Percentiles rank a stretch among this genome's conserved stretches.
These are phyloP conservation scores for Citrullus colocynthis DNA, from an alignment of 306 rosid genomes.

Conservation along the genomic window DNA sequence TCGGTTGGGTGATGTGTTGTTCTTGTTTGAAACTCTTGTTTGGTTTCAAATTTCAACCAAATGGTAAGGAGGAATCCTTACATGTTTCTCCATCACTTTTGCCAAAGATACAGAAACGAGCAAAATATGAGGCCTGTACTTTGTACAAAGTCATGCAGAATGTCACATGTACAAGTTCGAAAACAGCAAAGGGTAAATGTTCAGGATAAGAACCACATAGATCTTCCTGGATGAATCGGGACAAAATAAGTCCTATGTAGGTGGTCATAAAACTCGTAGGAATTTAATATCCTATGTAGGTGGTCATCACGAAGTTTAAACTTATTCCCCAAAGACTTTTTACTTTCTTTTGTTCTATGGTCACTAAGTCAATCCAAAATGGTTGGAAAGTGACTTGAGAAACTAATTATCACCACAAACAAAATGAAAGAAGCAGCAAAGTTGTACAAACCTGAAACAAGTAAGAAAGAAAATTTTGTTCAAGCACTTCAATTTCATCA, in stretches of 20 bases:
- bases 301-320: neutral
- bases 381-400: neutral
- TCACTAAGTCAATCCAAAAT: neutral
- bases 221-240: neutral
- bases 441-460: constrained; percentile 57
- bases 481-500: constrained; percentile 65
- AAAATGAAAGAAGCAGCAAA: neutral
- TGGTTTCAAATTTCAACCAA: neutral
- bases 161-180: neutral
- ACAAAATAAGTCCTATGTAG: neutral
- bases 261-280: neutral
- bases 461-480: constrained; percentile 71
- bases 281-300: neutral
- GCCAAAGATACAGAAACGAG: neutral
- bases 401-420: neutral
- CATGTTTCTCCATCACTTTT: neutral
- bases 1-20: neutral
- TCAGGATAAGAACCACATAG: neutral
- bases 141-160: neutral
- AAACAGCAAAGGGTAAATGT: neutral
- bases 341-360: neutral
- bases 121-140: neutral
- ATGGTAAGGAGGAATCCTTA: neutral
- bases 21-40: neutral
- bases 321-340: neutral